Percentiles rank a stretch among this genome's conserved stretches.
phyloP scores from a whole-genome alignment of 495 filamentous ascomycete genomes.

The Haplographium delicatum region DNA sequence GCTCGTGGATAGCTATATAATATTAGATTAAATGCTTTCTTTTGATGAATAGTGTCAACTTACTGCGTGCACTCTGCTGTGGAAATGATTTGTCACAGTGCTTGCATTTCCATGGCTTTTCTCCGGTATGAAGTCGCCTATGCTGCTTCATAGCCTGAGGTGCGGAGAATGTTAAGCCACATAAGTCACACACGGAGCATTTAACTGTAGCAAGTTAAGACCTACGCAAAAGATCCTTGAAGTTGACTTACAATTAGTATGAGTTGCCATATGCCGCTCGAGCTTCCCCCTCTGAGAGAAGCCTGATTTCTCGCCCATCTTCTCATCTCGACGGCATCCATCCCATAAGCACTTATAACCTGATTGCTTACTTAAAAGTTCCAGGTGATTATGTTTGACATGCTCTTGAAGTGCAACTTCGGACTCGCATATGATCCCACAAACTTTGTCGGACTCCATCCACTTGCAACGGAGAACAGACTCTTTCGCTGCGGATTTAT shows the following conservation, averaged over 20 bases:
- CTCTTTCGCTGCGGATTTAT: conserved; percentile 6
- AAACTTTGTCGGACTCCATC: conserved; percentile 18
- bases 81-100: conserved; percentile 50
- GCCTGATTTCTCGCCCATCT: conserved; percentile 21
- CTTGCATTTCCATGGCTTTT: conserved; percentile 52
- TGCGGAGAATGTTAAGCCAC: conserved; percentile 51
- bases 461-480: conserved; percentile 29
- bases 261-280: conserved; percentile 56
- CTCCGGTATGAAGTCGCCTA: conserved; percentile 54
- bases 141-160: conserved; percentile 58
- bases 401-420: conserved; percentile 34
- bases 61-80: conserved; percentile 51
- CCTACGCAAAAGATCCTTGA: not conserved
- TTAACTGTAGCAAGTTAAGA: conserved; percentile 43
- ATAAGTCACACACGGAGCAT: conserved; percentile 47
- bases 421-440: conserved; percentile 9
- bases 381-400: conserved; percentile 35
- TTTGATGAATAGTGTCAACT: conserved; percentile 12
- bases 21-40: conserved; percentile 4
- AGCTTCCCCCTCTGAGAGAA: conserved; percentile 57
- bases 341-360: conserved; percentile 43
- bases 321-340: conserved; percentile 38
- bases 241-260: conserved; percentile 51
- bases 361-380: conserved; percentile 32
- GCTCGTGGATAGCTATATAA: conserved; percentile 48